phyloP scores from a whole-genome alignment of 192 early-diverging fungal genomes.

The Backusella sp. region DNA sequence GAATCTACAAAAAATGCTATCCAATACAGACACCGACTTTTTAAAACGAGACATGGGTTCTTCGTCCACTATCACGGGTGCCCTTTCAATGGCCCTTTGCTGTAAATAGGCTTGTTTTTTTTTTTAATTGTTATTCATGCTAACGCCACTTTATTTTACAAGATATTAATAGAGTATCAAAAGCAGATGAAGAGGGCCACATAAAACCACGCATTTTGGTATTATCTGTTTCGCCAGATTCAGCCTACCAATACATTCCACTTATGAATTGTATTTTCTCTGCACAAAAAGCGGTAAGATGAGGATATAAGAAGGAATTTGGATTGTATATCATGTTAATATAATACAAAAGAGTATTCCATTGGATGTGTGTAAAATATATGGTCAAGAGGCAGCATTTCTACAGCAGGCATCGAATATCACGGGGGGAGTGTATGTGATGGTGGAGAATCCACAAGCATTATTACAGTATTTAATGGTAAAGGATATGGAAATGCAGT shows the following conservation, averaged over 20 bases:
- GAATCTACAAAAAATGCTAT: constrained; percentile 34
- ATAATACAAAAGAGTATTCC: constrained; percentile 62
- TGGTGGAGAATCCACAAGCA: constrained; percentile 64
- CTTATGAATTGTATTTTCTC: constrained; percentile 99
- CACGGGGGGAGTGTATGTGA: constrained; percentile 82
- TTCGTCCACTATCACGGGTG: constrained; percentile 43
- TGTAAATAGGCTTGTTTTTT: constrained; percentile 38
- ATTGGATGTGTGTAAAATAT: constrained; percentile 89
- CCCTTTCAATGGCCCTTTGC: constrained; percentile 59
- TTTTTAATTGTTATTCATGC: not conserved
- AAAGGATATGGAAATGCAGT: not conserved
- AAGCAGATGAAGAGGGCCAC: constrained; percentile 49
- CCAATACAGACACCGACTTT: constrained; percentile 7
- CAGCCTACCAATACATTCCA: constrained; percentile 87
- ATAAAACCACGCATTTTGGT: constrained; percentile 81
- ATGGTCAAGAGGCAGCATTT: constrained; percentile 79
- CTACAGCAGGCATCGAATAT: constrained; percentile 91
- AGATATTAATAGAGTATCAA: constrained; percentile 72
- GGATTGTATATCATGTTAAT: not conserved
- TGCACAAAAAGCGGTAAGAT: constrained; percentile 81
- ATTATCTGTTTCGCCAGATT: constrained; percentile 84
- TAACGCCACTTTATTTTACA: constrained; percentile 14
- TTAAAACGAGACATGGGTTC: constrained; percentile 6
- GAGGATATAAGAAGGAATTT: too few relatives aligned
- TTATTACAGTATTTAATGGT: constrained; percentile 90